These are phyloP conservation scores for Globisporangium spiculum DNA, from an alignment of 352 stramenopile genomes.

Conservation along the genomic window DNA sequence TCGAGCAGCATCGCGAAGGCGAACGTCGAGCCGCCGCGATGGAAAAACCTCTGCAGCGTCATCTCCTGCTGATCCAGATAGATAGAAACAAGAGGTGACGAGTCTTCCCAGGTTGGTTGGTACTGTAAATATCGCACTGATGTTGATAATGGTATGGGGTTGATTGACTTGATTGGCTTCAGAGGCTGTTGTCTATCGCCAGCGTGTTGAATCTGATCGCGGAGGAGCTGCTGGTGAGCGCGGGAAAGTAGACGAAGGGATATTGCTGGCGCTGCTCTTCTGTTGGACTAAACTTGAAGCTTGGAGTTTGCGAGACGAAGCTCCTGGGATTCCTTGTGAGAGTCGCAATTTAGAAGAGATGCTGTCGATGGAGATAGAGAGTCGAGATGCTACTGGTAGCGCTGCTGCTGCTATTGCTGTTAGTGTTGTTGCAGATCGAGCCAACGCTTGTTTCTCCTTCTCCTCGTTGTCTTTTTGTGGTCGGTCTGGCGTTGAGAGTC, in stretches of 20 bases:
- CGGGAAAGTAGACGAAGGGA: background rate
- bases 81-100: background rate
- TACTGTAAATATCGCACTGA: background rate
- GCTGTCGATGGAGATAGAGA: slow-evolving; percentile 6
- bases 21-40: slow-evolving; percentile 61
- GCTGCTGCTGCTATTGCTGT: background rate
- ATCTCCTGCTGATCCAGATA: slow-evolving; percentile 51
- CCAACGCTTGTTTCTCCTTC: background rate
- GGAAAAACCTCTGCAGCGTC: slow-evolving; percentile 61
- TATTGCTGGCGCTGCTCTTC: background rate
- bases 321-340: background rate
- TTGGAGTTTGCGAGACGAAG: slow-evolving; percentile 13
- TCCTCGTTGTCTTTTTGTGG: background rate
- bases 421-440: background rate
- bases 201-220: slow-evolving; percentile 9
- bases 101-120: background rate
- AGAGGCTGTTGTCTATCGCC: background rate
- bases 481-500: background rate
- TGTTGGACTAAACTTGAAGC: background rate
- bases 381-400: background rate
- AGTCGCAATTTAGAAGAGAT: background rate
- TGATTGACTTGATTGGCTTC: background rate
- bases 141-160: background rate
- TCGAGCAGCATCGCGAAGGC: slow-evolving; percentile 57
- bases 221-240: background rate